phyloP scores from a whole-genome alignment of 2,329 filamentous ascomycete genomes.

The Talaromyces funiculosus region DNA sequence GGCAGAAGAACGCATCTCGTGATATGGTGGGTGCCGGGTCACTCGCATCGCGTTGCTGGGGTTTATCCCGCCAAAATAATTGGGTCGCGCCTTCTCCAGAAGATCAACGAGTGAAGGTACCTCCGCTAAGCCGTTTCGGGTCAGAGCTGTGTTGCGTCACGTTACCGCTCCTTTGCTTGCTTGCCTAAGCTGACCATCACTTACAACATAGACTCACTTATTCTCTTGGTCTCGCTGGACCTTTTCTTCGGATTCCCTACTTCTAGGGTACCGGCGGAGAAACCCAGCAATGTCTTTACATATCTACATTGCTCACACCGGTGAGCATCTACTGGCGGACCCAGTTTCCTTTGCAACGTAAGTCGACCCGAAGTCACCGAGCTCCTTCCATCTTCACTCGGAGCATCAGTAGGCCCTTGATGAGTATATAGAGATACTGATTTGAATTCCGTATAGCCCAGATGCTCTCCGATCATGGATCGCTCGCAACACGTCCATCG shows the following conservation, averaged over 20 bases:
- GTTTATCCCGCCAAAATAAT: background rate
- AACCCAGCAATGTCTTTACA: conserved; percentile 70
- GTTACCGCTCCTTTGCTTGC: conserved; percentile 6
- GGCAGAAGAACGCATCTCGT: conserved; percentile 14
- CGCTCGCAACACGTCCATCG: conserved; percentile 65
- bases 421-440: conserved; percentile 4
- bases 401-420: background rate
- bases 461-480: conserved; percentile 84
- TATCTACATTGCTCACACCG: conserved; percentile 88
- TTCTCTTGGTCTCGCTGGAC: conserved; percentile 7
- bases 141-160: conserved; percentile 10
- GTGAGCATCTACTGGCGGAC: conserved; percentile 77
- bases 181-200: background rate
- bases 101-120: background rate
- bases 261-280: conserved; percentile 26
- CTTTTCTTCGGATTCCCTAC: conserved; percentile 14
- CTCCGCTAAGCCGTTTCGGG: conserved; percentile 10
- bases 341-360: conserved; percentile 69
- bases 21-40: background rate
- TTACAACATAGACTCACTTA: background rate
- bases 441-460: conserved; percentile 49
- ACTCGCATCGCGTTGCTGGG: background rate
- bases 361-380: conserved; percentile 27
- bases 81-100: background rate
- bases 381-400: background rate